These are phyloP conservation scores for Oryza punctata DNA, from an alignment of 176 grass and related monocot genomes.

Conservation along the genomic window DNA sequence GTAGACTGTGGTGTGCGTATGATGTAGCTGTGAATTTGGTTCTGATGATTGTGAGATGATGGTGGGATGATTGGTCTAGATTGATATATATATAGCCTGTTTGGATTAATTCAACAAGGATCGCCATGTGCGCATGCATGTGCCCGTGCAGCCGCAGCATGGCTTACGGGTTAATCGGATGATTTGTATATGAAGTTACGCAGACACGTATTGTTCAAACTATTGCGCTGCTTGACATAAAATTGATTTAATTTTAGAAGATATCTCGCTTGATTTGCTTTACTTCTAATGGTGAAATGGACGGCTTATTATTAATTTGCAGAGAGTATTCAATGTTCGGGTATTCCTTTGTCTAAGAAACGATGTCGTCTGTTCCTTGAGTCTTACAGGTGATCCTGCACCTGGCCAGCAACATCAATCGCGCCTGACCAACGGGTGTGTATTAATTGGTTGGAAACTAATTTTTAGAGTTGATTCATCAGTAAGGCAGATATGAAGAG, in stretches of 20 bases:
- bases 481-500: too few relatives aligned
- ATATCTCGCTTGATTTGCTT: background rate
- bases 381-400: slow-evolving; percentile 3
- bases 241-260: background rate
- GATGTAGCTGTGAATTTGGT: background rate
- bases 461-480: too few relatives aligned
- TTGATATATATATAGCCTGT: slow-evolving; percentile 38
- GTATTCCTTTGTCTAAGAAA: background rate
- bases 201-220: background rate
- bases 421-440: background rate
- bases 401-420: background rate
- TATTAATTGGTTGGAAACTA: background rate
- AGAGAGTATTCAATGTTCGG: background rate
- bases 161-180: slow-evolving; percentile 24
- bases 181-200: background rate
- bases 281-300: background rate
- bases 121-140: background rate
- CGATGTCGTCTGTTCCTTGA: background rate
- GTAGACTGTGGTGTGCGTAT: background rate
- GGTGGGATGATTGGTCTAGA: background rate
- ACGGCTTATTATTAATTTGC: background rate
- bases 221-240: too few relatives aligned
- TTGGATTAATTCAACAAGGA: background rate
- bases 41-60: background rate
- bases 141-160: slow-evolving; percentile 20